These are phyloP conservation scores for Platismatia glauca DNA, from an alignment of 495 filamentous ascomycete species.

Conservation along the genomic window DNA sequence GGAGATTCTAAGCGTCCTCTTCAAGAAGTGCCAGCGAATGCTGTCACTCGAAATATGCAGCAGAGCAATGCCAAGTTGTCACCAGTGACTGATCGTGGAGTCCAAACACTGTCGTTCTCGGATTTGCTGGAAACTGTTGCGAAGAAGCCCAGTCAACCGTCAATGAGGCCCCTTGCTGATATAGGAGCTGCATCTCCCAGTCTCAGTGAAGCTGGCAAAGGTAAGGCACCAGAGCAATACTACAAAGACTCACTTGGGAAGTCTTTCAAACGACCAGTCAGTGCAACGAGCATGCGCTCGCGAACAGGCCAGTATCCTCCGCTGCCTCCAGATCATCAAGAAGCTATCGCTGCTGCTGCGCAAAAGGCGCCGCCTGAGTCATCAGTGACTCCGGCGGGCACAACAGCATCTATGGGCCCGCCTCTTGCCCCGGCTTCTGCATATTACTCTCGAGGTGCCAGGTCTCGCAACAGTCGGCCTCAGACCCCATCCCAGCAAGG, in stretches of 20 bases:
- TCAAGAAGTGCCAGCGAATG: slow-evolving; percentile 40
- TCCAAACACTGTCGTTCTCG: slow-evolving; percentile 66
- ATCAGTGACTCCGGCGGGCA: slow-evolving; percentile 9
- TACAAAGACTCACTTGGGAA: slow-evolving; percentile 23
- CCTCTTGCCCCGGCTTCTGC: slow-evolving; percentile 76
- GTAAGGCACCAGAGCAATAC: slow-evolving; percentile 16
- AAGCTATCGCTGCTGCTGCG: slow-evolving; percentile 70
- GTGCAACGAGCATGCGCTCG: slow-evolving; percentile 53
- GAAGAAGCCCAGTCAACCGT: slow-evolving; percentile 34
- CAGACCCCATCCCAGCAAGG: slow-evolving; percentile 54
- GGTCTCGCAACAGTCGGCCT: slow-evolving; percentile 46
- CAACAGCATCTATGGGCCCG: slow-evolving; percentile 64
- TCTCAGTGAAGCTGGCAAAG: slow-evolving; percentile 14
- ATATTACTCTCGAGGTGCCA: slow-evolving; percentile 39
- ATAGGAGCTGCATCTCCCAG: slow-evolving; percentile 22
- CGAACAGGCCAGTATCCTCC: slow-evolving; percentile 52
- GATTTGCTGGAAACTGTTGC: slow-evolving; percentile 62
- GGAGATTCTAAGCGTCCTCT: slow-evolving; percentile 36
- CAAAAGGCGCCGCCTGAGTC: slow-evolving; percentile 29
- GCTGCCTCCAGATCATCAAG: slow-evolving; percentile 69
- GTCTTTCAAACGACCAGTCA: slow-evolving; percentile 52
- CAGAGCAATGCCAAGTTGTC: slow-evolving; percentile 28
- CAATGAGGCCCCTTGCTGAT: slow-evolving; percentile 25
- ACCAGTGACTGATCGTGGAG: slow-evolving; percentile 48
- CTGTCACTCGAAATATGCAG: slow-evolving; percentile 21